Conservation (phyloP, 495 filamentous ascomycete genomes). For the Amniculicola lignicola region DNA sequence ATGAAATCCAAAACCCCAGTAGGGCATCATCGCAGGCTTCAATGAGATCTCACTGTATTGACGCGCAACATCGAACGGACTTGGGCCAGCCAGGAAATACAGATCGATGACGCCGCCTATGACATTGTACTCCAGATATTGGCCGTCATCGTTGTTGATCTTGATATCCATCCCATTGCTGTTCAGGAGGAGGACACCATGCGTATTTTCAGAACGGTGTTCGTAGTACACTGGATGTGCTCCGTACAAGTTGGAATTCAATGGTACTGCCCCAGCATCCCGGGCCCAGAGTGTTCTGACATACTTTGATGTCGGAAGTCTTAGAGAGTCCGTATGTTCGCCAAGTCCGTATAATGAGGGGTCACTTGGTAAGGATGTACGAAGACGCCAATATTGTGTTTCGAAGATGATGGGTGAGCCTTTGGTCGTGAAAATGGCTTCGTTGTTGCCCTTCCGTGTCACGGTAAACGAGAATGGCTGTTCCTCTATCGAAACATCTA, state of each 20-base stretch:
- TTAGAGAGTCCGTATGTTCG: constrained; percentile 72
- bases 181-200: constrained; percentile 80
- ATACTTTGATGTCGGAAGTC: constrained; percentile 58
- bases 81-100: constrained; percentile 76
- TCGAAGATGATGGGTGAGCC: constrained; percentile 71
- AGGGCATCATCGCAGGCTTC: constrained; percentile 72
- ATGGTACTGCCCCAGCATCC: constrained; percentile 64
- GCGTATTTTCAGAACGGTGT: constrained; percentile 64
- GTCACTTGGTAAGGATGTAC: constrained; percentile 62
- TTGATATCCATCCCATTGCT: constrained; percentile 87
- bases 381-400: constrained; percentile 67
- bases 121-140: constrained; percentile 82
- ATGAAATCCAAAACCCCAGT: constrained; percentile 83
- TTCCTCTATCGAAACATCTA: constrained; percentile 20
- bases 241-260: constrained; percentile 76
- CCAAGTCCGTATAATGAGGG: constrained; percentile 78
- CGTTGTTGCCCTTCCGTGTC: constrained; percentile 55
- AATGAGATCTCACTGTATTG: constrained; percentile 74
- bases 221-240: constrained; percentile 84
- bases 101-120: constrained; percentile 80
- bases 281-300: constrained; percentile 78
- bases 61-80: constrained; percentile 64
- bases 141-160: constrained; percentile 63
- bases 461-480: constrained; percentile 48
- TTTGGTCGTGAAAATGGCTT: constrained; percentile 78